These are phyloP conservation scores for Globisporangium cederbergense DNA, from an alignment of 352 stramenopile species.

Conservation along the genomic window DNA sequence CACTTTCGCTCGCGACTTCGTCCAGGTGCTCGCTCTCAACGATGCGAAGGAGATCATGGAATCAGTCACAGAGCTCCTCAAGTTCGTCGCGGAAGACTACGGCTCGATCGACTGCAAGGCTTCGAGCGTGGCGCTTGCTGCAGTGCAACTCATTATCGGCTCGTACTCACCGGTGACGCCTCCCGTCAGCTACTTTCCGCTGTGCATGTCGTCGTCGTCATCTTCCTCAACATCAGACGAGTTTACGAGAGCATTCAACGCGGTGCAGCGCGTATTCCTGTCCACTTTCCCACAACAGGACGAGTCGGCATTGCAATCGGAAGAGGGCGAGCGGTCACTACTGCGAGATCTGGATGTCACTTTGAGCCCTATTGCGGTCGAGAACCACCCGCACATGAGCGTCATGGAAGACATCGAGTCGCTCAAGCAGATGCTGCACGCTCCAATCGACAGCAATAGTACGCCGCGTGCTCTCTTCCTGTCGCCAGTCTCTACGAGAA, in stretches of 20 bases:
- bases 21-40: constrained; percentile 36
- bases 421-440: neutral
- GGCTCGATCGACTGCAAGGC: constrained; percentile 31
- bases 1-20: constrained; percentile 64
- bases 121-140: constrained; percentile 42
- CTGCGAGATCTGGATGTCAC: constrained; percentile 11
- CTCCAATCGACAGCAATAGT: neutral
- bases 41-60: constrained; percentile 22
- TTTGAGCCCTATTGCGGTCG: constrained; percentile 14
- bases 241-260: constrained; percentile 33
- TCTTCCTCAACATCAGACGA: constrained; percentile 21
- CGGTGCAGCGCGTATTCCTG: constrained; percentile 33
- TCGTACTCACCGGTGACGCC: constrained; percentile 21
- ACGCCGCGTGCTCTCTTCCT: constrained; percentile 4
- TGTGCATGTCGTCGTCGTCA: constrained; percentile 18
- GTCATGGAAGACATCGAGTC: neutral
- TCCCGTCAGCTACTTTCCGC: constrained; percentile 9
- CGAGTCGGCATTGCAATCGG: neutral
- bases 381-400: constrained; percentile 13
- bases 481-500: neutral
- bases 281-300: constrained; percentile 5
- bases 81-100: constrained; percentile 17
- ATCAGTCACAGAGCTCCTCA: constrained; percentile 13
- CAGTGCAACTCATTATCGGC: constrained; percentile 43
- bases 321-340: neutral